Conservation (phyloP, 768 basidiomycete species). For the Lentinula lateritia region DNA sequence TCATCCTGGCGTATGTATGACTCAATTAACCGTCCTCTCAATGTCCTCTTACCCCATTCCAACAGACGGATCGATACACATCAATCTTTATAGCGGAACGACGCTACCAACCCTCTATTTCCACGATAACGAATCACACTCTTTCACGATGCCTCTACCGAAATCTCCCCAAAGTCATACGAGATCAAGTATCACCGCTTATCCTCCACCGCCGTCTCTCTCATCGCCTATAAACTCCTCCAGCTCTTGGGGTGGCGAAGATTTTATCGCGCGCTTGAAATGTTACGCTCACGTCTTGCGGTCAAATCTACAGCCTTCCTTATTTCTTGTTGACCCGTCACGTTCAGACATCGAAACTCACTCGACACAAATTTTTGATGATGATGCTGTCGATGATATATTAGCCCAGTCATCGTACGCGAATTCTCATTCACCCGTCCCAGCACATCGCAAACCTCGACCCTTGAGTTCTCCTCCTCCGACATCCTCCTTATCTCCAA, state of each 20-base stretch:
- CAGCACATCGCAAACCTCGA: conserved; percentile 73
- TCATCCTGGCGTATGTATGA: conserved; percentile 68
- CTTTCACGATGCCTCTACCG: conserved; percentile 53
- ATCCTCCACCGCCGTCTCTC: conserved; percentile 56
- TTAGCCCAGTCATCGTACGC: conserved; percentile 73
- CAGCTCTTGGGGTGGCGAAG: conserved; percentile 84
- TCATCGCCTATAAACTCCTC: conserved; percentile 35
- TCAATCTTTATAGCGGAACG: conserved; percentile 83
- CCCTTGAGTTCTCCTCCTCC: conserved; percentile 43
- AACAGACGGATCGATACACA: conserved; percentile 79
- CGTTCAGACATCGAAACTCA: conserved; percentile 90
- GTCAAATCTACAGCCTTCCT: conserved; percentile 76
- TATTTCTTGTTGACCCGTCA: conserved; percentile 92
- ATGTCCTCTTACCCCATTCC: not conserved
- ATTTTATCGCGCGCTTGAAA: conserved; percentile 70
- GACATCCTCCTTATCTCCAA: conserved; percentile 21
- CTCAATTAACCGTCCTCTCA: not conserved
- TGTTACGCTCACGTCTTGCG: conserved; percentile 78
- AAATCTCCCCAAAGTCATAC: conserved; percentile 22
- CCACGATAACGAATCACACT: conserved; percentile 94
- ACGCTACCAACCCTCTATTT: conserved; percentile 90
- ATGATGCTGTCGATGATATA: conserved; percentile 86
- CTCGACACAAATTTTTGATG: conserved; percentile 76
- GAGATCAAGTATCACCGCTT: conserved; percentile 40
- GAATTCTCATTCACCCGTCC: conserved; percentile 76